A percentile compares a stretch with the other conserved stretches of the same genome.
phyloP scores from a whole-genome alignment of 2,329 filamentous ascomycete species.

The Sphaerostilbella broomeana region DNA sequence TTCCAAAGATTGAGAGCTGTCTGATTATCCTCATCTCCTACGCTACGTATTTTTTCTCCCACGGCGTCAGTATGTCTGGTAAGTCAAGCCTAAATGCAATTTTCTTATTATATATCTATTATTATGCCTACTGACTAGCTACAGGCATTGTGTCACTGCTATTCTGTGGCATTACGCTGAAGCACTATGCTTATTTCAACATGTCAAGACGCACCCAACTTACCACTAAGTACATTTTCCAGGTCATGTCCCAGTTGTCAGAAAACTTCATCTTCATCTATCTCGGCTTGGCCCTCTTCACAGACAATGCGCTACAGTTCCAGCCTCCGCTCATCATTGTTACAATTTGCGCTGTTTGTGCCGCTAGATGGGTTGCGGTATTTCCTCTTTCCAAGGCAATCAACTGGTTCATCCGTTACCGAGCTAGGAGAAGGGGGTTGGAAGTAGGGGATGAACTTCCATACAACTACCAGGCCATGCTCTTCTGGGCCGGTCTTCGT shows the following conservation, averaged over 20 bases:
- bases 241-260: slow-evolving; percentile 86
- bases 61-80: slow-evolving; percentile 94
- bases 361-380: slow-evolving; percentile 86
- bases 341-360: slow-evolving; percentile 84
- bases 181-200: slow-evolving; percentile 99
- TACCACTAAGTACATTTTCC: slow-evolving; percentile 96
- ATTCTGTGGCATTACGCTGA: slow-evolving; percentile 96
- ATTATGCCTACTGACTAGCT: no score
- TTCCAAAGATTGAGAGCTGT: slow-evolving; percentile 95
- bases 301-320: slow-evolving; percentile 79
- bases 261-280: slow-evolving; percentile 99
- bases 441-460: slow-evolving; percentile 83
- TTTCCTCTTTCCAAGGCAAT: slow-evolving; percentile 86
- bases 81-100: no score
- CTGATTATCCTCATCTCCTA: slow-evolving; percentile 91
- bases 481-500: slow-evolving; percentile 97
- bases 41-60: slow-evolving; percentile 95
- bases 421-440: slow-evolving; percentile 64
- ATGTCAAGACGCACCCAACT: slow-evolving; percentile 97
- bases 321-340: slow-evolving; percentile 94
- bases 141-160: slow-evolving; percentile 89
- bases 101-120: no score
- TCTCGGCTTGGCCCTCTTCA: slow-evolving; percentile 88
- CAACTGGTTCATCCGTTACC: slow-evolving; percentile 87
- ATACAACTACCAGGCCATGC: slow-evolving; percentile 96